These are phyloP conservation scores for Ceratocystis destructans DNA, from an alignment of 2,329 filamentous ascomycete species.

Conservation along the genomic window DNA sequence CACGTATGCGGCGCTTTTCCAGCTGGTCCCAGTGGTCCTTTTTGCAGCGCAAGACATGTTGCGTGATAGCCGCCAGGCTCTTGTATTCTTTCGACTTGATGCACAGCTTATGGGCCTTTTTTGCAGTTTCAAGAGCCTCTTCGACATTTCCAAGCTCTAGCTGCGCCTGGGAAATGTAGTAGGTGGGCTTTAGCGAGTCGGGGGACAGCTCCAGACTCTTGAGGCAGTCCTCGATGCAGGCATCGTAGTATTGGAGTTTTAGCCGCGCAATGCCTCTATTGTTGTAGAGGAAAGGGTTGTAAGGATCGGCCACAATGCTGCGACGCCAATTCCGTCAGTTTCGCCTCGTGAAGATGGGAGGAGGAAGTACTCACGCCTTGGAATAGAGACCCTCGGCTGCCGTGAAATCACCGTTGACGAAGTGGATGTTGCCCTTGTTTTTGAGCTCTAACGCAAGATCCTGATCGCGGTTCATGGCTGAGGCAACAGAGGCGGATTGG, in stretches of 20 bases:
- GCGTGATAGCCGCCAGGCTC: constrained; percentile 56
- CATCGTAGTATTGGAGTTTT: constrained; percentile 58
- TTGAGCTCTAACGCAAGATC: constrained; percentile 33
- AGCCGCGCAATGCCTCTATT: constrained; percentile 78
- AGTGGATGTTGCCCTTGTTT: constrained; percentile 50
- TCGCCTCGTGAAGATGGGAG: no score
- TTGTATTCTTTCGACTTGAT: constrained; percentile 43
- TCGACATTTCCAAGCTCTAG: constrained; percentile 48
- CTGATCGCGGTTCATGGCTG: neutral
- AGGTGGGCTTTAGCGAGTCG: constrained; percentile 65
- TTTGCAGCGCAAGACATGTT: constrained; percentile 64
- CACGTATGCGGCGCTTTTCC: constrained; percentile 48
- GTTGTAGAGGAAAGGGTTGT: constrained; percentile 68
- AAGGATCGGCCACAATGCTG: constrained; percentile 64
- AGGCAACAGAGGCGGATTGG: neutral
- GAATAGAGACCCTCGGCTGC: constrained; percentile 58
- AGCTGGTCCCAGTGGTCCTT: constrained; percentile 70
- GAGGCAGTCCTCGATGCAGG: constrained; percentile 63
- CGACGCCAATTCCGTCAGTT: neutral
- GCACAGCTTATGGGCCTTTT: constrained; percentile 61
- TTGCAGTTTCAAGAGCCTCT: constrained; percentile 50
- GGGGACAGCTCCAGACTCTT: constrained; percentile 56
- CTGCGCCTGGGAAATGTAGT: constrained; percentile 72
- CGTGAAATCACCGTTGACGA: constrained; percentile 49
- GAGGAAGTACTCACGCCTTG: constrained; percentile 42